These are phyloP conservation scores for Schoenoplectus triqueter DNA, from an alignment of 202 grass and related monocot genomes.

Conservation along the genomic window DNA sequence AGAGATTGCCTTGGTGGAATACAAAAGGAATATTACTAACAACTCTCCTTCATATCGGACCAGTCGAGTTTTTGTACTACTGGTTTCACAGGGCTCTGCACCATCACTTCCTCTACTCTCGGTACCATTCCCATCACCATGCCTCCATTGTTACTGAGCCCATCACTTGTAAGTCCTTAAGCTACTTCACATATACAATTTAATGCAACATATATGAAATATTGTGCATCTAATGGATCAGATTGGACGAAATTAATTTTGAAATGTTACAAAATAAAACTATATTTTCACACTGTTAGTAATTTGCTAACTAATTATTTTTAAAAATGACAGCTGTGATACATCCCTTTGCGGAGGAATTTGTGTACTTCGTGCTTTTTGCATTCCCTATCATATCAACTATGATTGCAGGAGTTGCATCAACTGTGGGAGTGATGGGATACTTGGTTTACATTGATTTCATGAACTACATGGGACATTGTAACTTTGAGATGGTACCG, in stretches of 20 bases:
- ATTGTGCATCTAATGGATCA: neutral
- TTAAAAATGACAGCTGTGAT: slow-evolving; percentile 57
- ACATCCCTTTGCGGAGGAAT: slow-evolving; percentile 81
- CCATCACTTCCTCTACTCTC: slow-evolving; percentile 70
- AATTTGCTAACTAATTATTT: neutral
- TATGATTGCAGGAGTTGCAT: slow-evolving; percentile 26
- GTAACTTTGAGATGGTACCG: slow-evolving; percentile 94
- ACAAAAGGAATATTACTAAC: slow-evolving; percentile 39
- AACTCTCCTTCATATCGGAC: slow-evolving; percentile 51
- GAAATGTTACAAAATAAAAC: too few species aligned
- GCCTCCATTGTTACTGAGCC: slow-evolving; percentile 73
- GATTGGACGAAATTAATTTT: neutral
- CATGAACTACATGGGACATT: slow-evolving; percentile 95
- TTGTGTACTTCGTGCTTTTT: slow-evolving; percentile 70
- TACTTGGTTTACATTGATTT: slow-evolving; percentile 84
- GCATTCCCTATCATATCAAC: slow-evolving; percentile 59
- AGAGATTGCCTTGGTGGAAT: slow-evolving; percentile 64
- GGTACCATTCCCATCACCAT: slow-evolving; percentile 81
- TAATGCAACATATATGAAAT: neutral
- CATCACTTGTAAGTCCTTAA: slow-evolving; percentile 48
- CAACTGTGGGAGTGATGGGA: slow-evolving; percentile 35
- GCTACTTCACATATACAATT: neutral
- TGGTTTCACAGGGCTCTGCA: slow-evolving; percentile 74
- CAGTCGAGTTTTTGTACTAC: slow-evolving; percentile 81
- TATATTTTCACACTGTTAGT: neutral